Percentiles rank a stretch among this genome's conserved stretches.
Evolutionary conservation across 352 stramenopile species (phyloP).

Genomic region (Aphanomyces astaci): DNA sequence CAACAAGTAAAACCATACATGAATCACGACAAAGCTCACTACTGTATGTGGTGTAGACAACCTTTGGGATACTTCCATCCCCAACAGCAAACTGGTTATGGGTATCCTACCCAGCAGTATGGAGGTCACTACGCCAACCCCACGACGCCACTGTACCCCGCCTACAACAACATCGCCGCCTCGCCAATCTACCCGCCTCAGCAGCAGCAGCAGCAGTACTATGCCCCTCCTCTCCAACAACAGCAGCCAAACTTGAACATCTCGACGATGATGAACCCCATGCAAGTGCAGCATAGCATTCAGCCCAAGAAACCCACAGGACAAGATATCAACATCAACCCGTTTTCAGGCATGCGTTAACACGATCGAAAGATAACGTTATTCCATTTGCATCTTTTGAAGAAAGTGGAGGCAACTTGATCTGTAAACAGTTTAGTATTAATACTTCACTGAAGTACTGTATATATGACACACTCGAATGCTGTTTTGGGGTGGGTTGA

Average conservation of each 20-base stretch:
- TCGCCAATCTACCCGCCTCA: background rate
- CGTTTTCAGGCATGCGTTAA: slow-evolving; percentile 51
- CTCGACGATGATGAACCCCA: slow-evolving; percentile 74
- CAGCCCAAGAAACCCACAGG: slow-evolving; percentile 37
- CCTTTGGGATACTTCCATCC: background rate
- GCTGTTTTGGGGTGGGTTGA: too few relatives aligned
- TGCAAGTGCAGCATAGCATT: slow-evolving; percentile 41
- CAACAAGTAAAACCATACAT: background rate
- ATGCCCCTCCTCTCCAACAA: background rate
- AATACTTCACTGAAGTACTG: too few relatives aligned
- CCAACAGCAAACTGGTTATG: background rate
- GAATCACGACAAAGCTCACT: background rate
- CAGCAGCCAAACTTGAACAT: slow-evolving; percentile 65
- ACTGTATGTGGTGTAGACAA: background rate
- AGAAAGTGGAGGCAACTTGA: too few relatives aligned
- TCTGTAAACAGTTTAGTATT: too few relatives aligned
- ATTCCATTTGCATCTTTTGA: too few relatives aligned
- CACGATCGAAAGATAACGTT: too few relatives aligned
- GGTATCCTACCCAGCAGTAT: background rate
- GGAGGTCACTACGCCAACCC: background rate
- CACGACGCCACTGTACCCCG: background rate
- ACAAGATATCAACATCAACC: slow-evolving; percentile 68
- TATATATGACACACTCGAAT: too few relatives aligned
- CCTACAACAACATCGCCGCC: background rate
- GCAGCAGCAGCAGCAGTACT: background rate